Conservation (phyloP, 805 yeast species). For the Schwanniomyces vanrijiae region DNA sequence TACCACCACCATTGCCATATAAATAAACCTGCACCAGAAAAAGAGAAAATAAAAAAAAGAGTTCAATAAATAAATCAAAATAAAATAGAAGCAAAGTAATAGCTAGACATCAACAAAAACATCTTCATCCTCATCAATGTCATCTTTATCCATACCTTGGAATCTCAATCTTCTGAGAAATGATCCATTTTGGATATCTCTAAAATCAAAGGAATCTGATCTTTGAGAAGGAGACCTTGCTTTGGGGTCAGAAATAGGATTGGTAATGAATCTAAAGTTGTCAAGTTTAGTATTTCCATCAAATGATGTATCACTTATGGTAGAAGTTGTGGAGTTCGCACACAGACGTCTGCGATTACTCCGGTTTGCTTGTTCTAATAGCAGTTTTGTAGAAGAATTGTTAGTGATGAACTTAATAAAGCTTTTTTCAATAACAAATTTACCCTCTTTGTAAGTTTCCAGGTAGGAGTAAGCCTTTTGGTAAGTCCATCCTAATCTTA, state of each 20-base stretch:
- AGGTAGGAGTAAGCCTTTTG: constrained; percentile 34
- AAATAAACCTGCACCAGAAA: not conserved
- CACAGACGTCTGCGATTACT: constrained; percentile 13
- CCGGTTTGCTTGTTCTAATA: constrained; percentile 32
- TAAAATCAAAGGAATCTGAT: constrained; percentile 8
- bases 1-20: constrained; percentile 1
- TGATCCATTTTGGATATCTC: constrained; percentile 7
- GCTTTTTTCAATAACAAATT: constrained; percentile 41
- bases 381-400: constrained; percentile 30
- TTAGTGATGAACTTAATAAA: constrained; percentile 35
- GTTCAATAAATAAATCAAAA: not conserved
- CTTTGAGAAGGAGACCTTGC: constrained; percentile 1
- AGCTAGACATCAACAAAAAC: constrained; percentile 17
- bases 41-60: not conserved
- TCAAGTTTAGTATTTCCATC: constrained; percentile 6
- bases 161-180: constrained; percentile 15
- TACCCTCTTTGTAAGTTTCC: constrained; percentile 44
- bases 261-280: constrained; percentile 12
- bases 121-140: constrained; percentile 19
- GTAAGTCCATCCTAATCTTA: constrained; percentile 41
- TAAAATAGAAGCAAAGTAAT: not conserved
- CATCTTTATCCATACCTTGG: constrained; percentile 18
- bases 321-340: constrained; percentile 5
- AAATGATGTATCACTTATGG: constrained; percentile 5
- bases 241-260: constrained; percentile 2